Conservation (phyloP, 331 rosid species). For the Pyrus hybrid region DNA sequence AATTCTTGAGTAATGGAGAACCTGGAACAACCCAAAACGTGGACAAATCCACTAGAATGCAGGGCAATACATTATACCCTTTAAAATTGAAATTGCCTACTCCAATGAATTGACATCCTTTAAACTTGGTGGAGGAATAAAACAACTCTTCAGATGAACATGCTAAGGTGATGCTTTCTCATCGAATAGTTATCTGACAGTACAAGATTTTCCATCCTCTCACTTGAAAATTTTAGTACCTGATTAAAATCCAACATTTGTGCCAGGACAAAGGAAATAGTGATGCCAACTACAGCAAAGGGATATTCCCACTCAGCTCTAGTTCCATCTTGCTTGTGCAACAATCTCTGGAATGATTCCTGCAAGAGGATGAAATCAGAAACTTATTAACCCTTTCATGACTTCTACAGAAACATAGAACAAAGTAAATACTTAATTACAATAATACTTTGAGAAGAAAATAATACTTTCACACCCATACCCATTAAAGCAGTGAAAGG, state of each 20-base stretch:
- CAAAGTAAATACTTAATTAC: not conserved
- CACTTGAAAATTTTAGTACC: slow-evolving; percentile 26
- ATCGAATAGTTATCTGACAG: no score
- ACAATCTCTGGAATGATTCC: slow-evolving; percentile 78
- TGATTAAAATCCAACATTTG: slow-evolving; percentile 84
- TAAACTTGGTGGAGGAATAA: not conserved
- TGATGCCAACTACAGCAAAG: slow-evolving; percentile 92
- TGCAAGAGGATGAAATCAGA: slow-evolving; percentile 18
- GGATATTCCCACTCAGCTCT: slow-evolving; percentile 99
- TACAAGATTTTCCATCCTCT: not conserved
- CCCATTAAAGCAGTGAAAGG: not conserved
- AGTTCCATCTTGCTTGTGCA: slow-evolving; percentile 71
- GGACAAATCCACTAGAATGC: no score
- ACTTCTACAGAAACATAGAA: not conserved
- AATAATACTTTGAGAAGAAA: no score
- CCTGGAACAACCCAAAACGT: no score
- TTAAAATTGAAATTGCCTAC: no score
- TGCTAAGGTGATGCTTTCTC: not conserved
- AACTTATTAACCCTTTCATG: not conserved
- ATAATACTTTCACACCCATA: not conserved
- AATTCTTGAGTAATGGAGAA: no score
- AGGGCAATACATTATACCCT: no score
- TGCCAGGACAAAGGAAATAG: slow-evolving; percentile 74
- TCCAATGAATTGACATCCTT: no score
- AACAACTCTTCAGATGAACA: not conserved